These are phyloP conservation scores for Abelmoschus esculentus DNA, from an alignment of 345 rosid genomes.

Conservation along the genomic window DNA sequence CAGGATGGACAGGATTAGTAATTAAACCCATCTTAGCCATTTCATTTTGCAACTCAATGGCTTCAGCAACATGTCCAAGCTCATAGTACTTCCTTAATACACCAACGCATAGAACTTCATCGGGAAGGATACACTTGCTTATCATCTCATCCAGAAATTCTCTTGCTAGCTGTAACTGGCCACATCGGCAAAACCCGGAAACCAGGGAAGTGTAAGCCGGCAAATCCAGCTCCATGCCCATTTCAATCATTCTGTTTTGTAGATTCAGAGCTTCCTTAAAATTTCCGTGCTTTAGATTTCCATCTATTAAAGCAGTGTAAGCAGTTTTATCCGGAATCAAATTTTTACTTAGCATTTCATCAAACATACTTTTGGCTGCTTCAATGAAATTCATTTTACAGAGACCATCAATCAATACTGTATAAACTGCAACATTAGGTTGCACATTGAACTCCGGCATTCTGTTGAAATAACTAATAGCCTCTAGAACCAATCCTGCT, in stretches of 20 bases:
- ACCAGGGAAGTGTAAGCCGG: conserved; percentile 58
- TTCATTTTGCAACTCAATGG: conserved; percentile 40
- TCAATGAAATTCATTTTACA: conserved; percentile 51
- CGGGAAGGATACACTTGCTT: conserved; percentile 41
- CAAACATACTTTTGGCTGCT: conserved; percentile 41
- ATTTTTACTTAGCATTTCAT: conserved; percentile 38
- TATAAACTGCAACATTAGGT: conserved; percentile 55
- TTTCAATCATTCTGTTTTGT: conserved; percentile 42
- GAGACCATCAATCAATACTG: conserved; percentile 65
- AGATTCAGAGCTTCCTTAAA: conserved; percentile 44
- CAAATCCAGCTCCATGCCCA: conserved; percentile 58
- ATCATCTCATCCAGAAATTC: conserved; percentile 57
- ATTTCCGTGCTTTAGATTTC: conserved; percentile 50
- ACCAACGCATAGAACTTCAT: conserved; percentile 47
- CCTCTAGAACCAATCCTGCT: conserved; percentile 46
- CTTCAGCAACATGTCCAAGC: conserved; percentile 42
- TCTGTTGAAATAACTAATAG: conserved; percentile 38
- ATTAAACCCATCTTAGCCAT: conserved; percentile 37
- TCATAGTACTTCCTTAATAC: conserved; percentile 54
- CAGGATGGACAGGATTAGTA: conserved; percentile 15
- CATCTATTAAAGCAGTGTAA: conserved; percentile 59
- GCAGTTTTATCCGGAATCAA: conserved; percentile 45
- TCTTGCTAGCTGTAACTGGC: conserved; percentile 46
- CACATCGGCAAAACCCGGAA: conserved; percentile 51
- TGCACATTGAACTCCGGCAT: conserved; percentile 40